Conservation (phyloP, 768 basidiomycete genomes). For the Leccinum incarnatum region DNA sequence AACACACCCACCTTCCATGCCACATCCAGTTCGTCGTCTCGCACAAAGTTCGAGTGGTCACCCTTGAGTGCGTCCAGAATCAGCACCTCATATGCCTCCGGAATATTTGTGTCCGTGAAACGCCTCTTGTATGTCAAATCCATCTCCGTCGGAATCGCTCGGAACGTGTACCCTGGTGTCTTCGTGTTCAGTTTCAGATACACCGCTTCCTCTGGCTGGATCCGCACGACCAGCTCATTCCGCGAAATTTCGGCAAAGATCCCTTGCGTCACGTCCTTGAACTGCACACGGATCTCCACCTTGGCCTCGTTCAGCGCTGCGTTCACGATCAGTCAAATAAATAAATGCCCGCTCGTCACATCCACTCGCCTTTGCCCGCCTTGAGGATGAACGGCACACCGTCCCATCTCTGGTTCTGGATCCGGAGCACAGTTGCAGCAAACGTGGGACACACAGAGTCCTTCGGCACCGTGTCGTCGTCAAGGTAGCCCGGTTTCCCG, state of each 20-base stretch:
- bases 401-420: conserved; percentile 97
- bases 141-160: conserved; percentile 94
- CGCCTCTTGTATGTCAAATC: conserved; percentile 97
- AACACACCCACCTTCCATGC: conserved; percentile 84
- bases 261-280: conserved; percentile 94
- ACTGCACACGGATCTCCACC: conserved; percentile 96
- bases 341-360: conserved; percentile 3
- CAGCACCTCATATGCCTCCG: conserved; percentile 94
- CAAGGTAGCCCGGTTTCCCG: conserved; percentile 98
- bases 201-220: conserved; percentile 94
- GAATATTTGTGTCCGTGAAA: conserved; percentile 87
- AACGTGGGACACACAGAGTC: conserved; percentile 93
- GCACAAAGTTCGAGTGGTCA: conserved; percentile 99
- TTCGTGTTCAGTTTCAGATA: conserved; percentile 98
- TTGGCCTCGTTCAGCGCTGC: conserved; percentile 96
- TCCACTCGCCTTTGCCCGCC: conserved; percentile 85
- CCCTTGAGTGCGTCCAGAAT: conserved; percentile 95
- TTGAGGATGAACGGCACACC: conserved; percentile 98
- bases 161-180: conserved; percentile 85
- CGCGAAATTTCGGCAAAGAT: conserved; percentile 96
- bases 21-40: conserved; percentile 93
- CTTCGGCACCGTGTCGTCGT: conserved; percentile 93
- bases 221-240: conserved; percentile 96
- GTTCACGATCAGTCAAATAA: conserved; percentile 8
- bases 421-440: conserved; percentile 85